phyloP scores from a whole-genome alignment of 192 early-diverging fungal species.

The Geosiphon pyriformis region DNA sequence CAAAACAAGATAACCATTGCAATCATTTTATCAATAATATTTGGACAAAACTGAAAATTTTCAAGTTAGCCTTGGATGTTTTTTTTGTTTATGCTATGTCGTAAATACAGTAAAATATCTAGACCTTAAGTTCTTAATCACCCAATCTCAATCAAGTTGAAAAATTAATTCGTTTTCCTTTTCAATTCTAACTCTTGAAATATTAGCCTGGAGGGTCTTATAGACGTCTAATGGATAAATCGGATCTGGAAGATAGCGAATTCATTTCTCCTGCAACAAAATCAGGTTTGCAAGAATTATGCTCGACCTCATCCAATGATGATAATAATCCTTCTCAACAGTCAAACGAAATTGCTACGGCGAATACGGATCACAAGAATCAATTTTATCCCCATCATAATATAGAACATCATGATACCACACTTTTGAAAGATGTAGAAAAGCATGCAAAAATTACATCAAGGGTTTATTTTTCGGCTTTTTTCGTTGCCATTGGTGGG shows the following conservation, averaged over 20 bases:
- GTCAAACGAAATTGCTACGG: too few relatives aligned
- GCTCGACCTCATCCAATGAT: neutral
- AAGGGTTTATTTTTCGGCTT: slow-evolving; percentile 31
- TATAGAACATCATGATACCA: neutral
- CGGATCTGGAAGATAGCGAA: neutral
- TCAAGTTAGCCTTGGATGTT: too few relatives aligned
- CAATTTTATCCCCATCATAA: neutral
- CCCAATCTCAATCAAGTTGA: too few relatives aligned
- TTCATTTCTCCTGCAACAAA: neutral
- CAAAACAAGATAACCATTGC: too few relatives aligned
- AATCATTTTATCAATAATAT: too few relatives aligned
- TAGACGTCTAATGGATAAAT: neutral
- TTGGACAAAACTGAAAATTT: too few relatives aligned
- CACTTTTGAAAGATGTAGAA: neutral
- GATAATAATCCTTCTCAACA: neutral
- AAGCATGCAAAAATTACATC: neutral
- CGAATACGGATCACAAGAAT: neutral
- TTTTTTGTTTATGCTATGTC: too few relatives aligned
- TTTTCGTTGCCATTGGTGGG: slow-evolving; percentile 21
- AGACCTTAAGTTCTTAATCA: too few relatives aligned
- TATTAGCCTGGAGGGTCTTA: neutral
- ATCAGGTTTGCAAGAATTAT: too few relatives aligned
- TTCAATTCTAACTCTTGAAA: neutral
- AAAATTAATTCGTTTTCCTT: neutral
- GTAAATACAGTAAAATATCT: too few relatives aligned